Percentiles rank a stretch among this genome's conserved stretches.
Evolutionary conservation across 2,329 filamentous ascomycete species (phyloP).

Genomic region (Penicillium verrucosum): DNA sequence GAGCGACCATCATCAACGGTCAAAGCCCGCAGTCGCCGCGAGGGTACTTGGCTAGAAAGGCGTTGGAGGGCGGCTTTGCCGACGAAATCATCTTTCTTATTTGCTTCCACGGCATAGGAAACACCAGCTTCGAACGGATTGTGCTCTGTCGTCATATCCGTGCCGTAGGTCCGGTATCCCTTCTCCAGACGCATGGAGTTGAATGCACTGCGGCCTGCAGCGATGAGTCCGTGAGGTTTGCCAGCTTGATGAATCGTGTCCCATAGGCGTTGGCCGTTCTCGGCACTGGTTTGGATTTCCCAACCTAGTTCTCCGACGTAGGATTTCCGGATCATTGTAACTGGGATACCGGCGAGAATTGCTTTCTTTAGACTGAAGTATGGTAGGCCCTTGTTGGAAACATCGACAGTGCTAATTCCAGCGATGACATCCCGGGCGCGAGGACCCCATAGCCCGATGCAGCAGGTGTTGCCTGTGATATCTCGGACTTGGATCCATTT

Average conservation of each 20-base stretch:
- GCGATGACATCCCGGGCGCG: constrained; percentile 52
- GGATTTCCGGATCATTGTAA: constrained; percentile 55
- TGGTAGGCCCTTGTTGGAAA: constrained; percentile 41
- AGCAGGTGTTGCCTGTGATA: constrained; percentile 59
- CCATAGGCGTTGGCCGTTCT: constrained; percentile 58
- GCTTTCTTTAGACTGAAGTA: constrained; percentile 52
- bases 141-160: constrained; percentile 60
- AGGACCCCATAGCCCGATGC: constrained; percentile 63
- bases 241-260: constrained; percentile 57
- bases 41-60: constrained; percentile 41
- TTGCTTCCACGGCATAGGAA: constrained; percentile 47
- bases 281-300: constrained; percentile 61
- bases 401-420: constrained; percentile 30
- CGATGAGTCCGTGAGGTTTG: constrained; percentile 54
- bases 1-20: constrained; percentile 56
- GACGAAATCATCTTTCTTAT: constrained; percentile 43
- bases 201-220: constrained; percentile 58
- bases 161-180: constrained; percentile 56
- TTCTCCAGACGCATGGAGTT: constrained; percentile 59
- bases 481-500: constrained; percentile 55
- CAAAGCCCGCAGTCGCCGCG: constrained; percentile 44
- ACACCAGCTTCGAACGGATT: constrained; percentile 60
- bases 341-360: constrained; percentile 55
- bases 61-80: constrained; percentile 51
- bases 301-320: constrained; percentile 62